Conservation (phyloP, 768 basidiomycete genomes). For the Hericium alpestre region DNA sequence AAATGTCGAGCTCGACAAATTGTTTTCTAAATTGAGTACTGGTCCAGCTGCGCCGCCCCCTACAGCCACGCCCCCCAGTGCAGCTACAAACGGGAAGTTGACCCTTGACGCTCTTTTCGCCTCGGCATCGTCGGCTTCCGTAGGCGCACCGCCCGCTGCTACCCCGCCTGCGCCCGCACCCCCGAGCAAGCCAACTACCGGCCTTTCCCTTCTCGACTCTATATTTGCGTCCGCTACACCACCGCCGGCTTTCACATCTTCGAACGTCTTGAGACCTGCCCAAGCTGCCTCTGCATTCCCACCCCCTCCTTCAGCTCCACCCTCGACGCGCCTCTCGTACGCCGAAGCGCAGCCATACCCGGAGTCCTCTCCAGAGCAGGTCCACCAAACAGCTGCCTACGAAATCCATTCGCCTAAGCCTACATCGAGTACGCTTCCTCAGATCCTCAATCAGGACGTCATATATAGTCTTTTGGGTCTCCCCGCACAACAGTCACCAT, state of each 20-base stretch:
- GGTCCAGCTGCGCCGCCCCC: conserved; percentile 13
- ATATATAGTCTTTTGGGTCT: conserved; percentile 56
- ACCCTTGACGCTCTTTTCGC: conserved; percentile 42
- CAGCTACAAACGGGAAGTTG: conserved; percentile 18
- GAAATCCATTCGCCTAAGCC: conserved; percentile 49
- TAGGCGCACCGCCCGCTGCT: conserved; percentile 6
- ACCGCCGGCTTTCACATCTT: conserved; percentile 11
- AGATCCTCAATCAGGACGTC: conserved; percentile 63
- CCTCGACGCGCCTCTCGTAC: conserved; percentile 13
- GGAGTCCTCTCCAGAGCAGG: conserved; percentile 6
- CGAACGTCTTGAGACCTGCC: background rate
- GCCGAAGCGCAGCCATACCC: conserved; percentile 11
- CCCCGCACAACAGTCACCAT: conserved; percentile 21
- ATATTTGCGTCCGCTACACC: conserved; percentile 64
- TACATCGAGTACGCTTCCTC: conserved; percentile 41
- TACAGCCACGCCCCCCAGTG: conserved; percentile 14
- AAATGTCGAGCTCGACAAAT: conserved; percentile 29
- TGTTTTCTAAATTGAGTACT: conserved; percentile 31
- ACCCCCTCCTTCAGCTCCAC: conserved; percentile 13
- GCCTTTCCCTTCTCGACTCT: conserved; percentile 49
- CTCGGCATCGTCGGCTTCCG: conserved; percentile 7
- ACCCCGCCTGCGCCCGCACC: conserved; percentile 12
- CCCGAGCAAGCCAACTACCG: conserved; percentile 24
- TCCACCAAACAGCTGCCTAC: conserved; percentile 8
- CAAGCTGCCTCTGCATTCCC: conserved; percentile 8